A percentile compares a stretch with the other conserved stretches of the same genome.
These are phyloP conservation scores for Rachicladosporium sp. DNA, from an alignment of 2,329 filamentous ascomycete species.

Conservation along the genomic window DNA sequence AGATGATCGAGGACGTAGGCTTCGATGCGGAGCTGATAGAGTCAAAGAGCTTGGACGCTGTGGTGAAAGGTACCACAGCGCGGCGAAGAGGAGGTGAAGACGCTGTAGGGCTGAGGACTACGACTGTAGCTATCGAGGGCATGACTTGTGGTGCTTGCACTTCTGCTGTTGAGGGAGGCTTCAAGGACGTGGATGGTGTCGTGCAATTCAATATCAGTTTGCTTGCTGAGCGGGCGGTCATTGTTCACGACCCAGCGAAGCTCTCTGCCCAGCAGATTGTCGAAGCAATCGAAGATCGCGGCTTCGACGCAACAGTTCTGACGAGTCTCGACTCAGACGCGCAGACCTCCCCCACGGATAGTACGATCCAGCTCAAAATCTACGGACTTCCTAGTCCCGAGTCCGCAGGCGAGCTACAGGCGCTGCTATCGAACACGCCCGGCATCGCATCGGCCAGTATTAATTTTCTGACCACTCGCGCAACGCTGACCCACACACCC, in stretches of 20 bases:
- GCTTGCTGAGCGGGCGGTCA: constrained; percentile 79
- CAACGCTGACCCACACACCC: constrained; percentile 62
- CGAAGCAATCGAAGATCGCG: constrained; percentile 76
- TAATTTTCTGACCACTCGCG: constrained; percentile 59
- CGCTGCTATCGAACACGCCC: constrained; percentile 48
- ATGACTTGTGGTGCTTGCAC: constrained; percentile 99
- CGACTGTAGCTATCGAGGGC: constrained; percentile 79
- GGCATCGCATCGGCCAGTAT: constrained; percentile 67
- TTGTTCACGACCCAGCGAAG: constrained; percentile 65
- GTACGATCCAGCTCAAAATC: constrained; percentile 66
- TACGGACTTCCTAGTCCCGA: constrained; percentile 63
- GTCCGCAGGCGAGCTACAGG: constrained; percentile 61
- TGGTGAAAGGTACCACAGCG: constrained; percentile 16
- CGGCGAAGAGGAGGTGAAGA: constrained; percentile 12
- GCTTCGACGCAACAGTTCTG: constrained; percentile 75
- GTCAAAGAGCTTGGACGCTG: constrained; percentile 41
- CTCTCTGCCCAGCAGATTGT: constrained; percentile 62
- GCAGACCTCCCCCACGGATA: constrained; percentile 38
- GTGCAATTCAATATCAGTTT: constrained; percentile 90
- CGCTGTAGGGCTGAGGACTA: constrained; percentile 40
- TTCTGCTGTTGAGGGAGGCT: constrained; percentile 74
- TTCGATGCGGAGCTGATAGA: constrained; percentile 82
- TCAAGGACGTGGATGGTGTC: constrained; percentile 64
- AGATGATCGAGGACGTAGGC: constrained; percentile 81
- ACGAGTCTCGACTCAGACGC: constrained; percentile 56